Base-by-base conservation (phyloP, 2,329 filamentous ascomycete species). In the Fusarium sp. region DNA sequence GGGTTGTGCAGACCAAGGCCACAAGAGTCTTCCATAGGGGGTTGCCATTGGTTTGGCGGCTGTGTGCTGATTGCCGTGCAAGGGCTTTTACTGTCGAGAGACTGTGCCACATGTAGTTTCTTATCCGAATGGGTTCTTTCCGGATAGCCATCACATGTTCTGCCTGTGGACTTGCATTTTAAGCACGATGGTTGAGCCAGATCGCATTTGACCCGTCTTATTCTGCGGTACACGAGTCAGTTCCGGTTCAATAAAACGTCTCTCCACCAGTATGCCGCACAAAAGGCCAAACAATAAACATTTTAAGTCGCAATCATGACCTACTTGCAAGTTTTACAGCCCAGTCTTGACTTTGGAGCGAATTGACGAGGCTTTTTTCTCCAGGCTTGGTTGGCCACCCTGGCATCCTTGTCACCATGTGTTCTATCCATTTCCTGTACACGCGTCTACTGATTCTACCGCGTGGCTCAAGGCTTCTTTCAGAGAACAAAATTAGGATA, bases 151-250 rank as follows among this genome's bases (percentile, higher is more conserved):
- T 51, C 48, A 22, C 48, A 51, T 14, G 15, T 32, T 2, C 48
- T 9, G 5, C 48, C 37, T n/a, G 48, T 51, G 15, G 26, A 32
- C 37, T 51, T 19, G 19, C 48, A 51, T 13, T 41, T 51, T 15
- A 24, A n/a, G 10, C 48, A 51, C n/a, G 48, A 51, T 0, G 37
- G 48, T 10, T 13, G 26, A 22, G 26, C 10, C 14, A 41, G 10
- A 17, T 51, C 48, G 8, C 48, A 51, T 41, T 51, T 51, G 19
- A 51, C 39, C 17, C 48, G 48, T 7, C 48, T 19, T 32, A 51
- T 32, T 22, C 48, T 51, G 7, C 6, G 20, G 7, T 7, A 5
- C 9, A 7, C 10, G 17, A 5, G 15, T 51, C 6, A 51, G 48
- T 41, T n/a, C 1, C 9, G 8, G 3, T 26, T 26, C 26, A 10